Evolutionary conservation across 2,329 filamentous ascomycete genomes (phyloP), one percentile per base, ranked within the genome.

Genomic region (Aspergillus sp.): DNA sequence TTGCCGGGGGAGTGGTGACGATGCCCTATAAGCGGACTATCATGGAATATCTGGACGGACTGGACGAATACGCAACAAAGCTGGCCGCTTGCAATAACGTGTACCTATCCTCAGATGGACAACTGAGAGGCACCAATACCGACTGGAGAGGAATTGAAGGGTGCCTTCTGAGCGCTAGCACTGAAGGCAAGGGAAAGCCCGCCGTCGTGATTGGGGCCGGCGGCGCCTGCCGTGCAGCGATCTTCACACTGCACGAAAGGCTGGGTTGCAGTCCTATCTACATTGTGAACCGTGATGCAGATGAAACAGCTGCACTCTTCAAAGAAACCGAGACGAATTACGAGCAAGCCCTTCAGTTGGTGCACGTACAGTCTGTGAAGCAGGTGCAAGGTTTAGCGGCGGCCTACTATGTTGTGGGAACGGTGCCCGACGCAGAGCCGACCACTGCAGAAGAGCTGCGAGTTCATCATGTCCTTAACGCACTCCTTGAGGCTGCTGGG

Each of bases 131-230:
- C 2, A 72, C 70, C 6, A 77, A 77, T 53, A 77, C 74, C 1
- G 74, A 77, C 53, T 76, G 74, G 73, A 55, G 66, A 1, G 73
- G 75, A 2, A 69, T 77, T 48, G 65, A 66, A 36, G 68, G 64
- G 4, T 75, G 69, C 50, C 56, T 76, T 11, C 56, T 44, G 52
- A 57, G 26, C 50, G 42, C 36, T 56, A 17, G 47, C 40, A 22
- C 42, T 17, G n/a, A 38, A 22, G 22, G 61, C 4, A 49, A 56
- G 14, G 48, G 58, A 14, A 64, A 55, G 6, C 54, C 64, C 3
- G 71, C 67, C 1, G 47, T 77, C 32, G 66, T 77, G 9, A 64
- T 76, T 14, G 74, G 73, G 0, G 74, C 73, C 0, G 73, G 75
- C 3, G 75, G 74, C 4, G 74, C 74, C 1, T 69, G 69, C 13